phyloP scores from a whole-genome alignment of 768 basidiomycete species.

The Amanita pallidorosea region DNA sequence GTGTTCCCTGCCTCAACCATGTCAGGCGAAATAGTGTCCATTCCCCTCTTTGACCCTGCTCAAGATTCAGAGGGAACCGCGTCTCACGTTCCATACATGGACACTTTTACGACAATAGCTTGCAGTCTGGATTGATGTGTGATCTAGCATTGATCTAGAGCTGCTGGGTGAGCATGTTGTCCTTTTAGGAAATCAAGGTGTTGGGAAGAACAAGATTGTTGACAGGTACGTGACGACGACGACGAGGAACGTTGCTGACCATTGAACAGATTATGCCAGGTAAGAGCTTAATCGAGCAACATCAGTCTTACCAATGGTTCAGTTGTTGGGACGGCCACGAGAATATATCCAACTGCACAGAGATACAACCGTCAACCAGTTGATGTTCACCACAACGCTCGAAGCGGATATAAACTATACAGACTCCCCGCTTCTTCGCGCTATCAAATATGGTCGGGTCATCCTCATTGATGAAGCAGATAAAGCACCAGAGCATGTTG shows the following conservation, averaged over 20 bases:
- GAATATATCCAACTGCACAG: conserved; percentile 65
- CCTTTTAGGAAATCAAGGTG: conserved; percentile 61
- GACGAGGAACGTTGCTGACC: not conserved
- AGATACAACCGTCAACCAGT: conserved; percentile 60
- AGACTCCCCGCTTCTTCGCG: conserved; percentile 58
- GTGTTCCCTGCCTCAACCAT: conserved; percentile 36
- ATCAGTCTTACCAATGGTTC: not conserved
- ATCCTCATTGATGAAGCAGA: conserved; percentile 66
- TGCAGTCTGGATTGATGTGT: conserved; percentile 58
- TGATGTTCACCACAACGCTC: conserved; percentile 58
- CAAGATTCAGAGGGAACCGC: conserved; percentile 44
- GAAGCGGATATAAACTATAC: conserved; percentile 44
- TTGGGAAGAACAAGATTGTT: conserved; percentile 63
- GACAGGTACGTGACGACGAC: conserved; percentile 31
- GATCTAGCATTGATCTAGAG: conserved; percentile 55
- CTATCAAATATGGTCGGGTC: conserved; percentile 48
- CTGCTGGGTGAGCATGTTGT: conserved; percentile 54
- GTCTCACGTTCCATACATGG: conserved; percentile 57
- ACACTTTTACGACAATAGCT: conserved; percentile 62
- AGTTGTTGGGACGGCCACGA: conserved; percentile 50
- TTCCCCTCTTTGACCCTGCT: conserved; percentile 38
- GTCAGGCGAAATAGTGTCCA: conserved; percentile 20
- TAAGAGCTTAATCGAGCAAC: conserved; percentile 11
- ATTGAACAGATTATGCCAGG: conserved; percentile 40
- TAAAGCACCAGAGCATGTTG: conserved; percentile 66